Conservation (phyloP, 1,284 basidiomycete genomes). For the Cutaneotrichosporon curvatum region DNA sequence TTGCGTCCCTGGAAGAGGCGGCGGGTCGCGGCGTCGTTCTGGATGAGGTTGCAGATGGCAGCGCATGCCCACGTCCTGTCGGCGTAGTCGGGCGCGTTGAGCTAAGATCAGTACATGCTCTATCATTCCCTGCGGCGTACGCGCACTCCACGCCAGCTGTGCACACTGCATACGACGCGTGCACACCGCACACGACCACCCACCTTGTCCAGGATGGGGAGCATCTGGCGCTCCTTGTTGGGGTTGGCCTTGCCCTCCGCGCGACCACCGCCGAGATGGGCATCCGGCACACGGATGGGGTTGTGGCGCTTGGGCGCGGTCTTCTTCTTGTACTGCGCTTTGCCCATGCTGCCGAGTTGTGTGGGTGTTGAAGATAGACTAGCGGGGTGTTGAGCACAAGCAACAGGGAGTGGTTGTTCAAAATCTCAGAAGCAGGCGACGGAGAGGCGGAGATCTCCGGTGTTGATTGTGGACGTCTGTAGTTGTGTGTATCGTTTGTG, state of each 20-base stretch:
- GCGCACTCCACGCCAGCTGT: too few species aligned
- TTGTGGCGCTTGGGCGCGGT: constrained; percentile 68
- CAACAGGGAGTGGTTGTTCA: background rate
- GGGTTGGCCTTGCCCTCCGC: constrained; percentile 34
- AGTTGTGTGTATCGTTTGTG: too few species aligned
- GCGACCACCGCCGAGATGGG: constrained; percentile 68
- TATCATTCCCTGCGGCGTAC: too few species aligned
- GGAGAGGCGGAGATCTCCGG: background rate
- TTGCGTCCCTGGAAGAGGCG: constrained; percentile 83
- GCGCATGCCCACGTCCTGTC: constrained; percentile 91
- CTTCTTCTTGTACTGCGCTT: constrained; percentile 69
- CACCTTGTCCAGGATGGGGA: constrained; percentile 82
- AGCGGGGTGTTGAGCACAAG: background rate
- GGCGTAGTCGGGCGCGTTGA: constrained; percentile 55
- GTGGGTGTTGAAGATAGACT: background rate
- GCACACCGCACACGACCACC: too few species aligned
- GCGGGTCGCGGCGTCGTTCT: constrained; percentile 78
- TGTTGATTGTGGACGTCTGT: background rate
- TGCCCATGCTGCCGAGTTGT: constrained; percentile 58
- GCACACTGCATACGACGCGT: too few species aligned
- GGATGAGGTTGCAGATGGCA: constrained; percentile 80
- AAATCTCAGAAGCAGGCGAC: background rate
- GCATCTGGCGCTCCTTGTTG: constrained; percentile 66
- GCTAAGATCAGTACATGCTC: too few species aligned
- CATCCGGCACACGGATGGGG: constrained; percentile 82